Evolutionary conservation across 305 asterid species (phyloP), one percentile per base, ranked within the genome.

Genomic region (Fraxinus velutina): DNA sequence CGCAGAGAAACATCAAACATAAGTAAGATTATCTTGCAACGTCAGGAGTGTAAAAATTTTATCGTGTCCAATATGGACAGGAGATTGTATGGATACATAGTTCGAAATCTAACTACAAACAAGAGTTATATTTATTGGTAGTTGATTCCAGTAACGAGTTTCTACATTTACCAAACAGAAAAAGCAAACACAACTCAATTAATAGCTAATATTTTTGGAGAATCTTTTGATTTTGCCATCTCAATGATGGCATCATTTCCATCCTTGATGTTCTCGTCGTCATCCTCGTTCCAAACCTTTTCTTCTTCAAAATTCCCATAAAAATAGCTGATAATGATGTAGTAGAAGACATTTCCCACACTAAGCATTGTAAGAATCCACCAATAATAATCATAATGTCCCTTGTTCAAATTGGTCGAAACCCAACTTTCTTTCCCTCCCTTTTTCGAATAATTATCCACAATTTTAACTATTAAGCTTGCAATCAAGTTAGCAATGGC

Each of bases 381-480:
- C 76, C 88, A 93, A 37, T 93, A 93, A 55, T 93, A 92, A 85
- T 92, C 97, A 74, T 90, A 93, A 70, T 88, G 96, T 4, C 98
- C 98, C 79, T 77, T 77, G 82, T 92, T 93, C 73, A 93, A 71
- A 66, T 92, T 90, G 72, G 79, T 78, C 0, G 95, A 82, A n/a
- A 92, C 85, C 98, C 98, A 93, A 77, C 95, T 88, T 2, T 84
- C 81, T 33, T 79, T 30, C n/a, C 91, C 94, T 30, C 88, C 88
- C 13, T 36, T 80, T 77, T 81, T 81, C 0, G 97, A 79, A 30
- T 15, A 81, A 32, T 13, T 36, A 47, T 89, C 83, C 77, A 89
- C 84, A 1, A 85, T 80, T 39, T 33, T 77, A 77, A 92, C 90
- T 1, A 92, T 88, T 8, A 90, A 78, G 74, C 92, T 90, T 9